These are phyloP conservation scores for Cordyceps tenuipes DNA, from an alignment of 2,329 filamentous ascomycete genomes.

Conservation along the genomic window DNA sequence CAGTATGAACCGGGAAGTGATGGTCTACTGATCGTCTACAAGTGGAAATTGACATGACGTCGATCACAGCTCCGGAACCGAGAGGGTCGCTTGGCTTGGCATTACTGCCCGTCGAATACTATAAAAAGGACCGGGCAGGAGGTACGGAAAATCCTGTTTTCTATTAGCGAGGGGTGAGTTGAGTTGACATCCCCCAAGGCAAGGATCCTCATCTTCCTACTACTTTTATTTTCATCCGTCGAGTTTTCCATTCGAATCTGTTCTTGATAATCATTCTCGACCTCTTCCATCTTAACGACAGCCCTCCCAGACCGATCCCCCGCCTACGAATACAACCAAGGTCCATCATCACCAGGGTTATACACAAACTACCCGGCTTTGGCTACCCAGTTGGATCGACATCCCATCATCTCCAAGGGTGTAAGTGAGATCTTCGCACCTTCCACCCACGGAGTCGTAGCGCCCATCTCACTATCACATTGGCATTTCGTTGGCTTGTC, in stretches of 20 bases:
- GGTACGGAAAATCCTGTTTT: too few relatives aligned
- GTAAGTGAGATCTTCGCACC: neutral
- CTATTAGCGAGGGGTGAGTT: too few relatives aligned
- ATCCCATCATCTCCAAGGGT: neutral
- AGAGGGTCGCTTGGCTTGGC: neutral
- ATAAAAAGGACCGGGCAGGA: too few relatives aligned
- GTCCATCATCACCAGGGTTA: neutral
- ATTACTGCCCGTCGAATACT: neutral
- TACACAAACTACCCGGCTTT: neutral
- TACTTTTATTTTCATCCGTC: too few relatives aligned
- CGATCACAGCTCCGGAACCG: neutral
- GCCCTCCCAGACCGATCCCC: too few relatives aligned
- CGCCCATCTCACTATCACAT: neutral
- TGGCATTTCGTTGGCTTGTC: neutral
- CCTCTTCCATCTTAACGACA: too few relatives aligned
- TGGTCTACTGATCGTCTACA: neutral
- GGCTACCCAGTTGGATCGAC: neutral
- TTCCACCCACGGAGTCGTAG: neutral
- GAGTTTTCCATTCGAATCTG: too few relatives aligned
- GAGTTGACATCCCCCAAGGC: too few relatives aligned
- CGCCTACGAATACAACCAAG: too few relatives aligned
- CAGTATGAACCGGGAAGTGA: neutral
- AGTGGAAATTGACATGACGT: constrained; percentile 4
- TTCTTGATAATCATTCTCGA: too few relatives aligned
- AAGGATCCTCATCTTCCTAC: too few relatives aligned